A percentile compares a stretch with the other conserved stretches of the same genome.
Conservation (phyloP, 2,329 filamentous ascomycete genomes). For the Septoria linicola region DNA sequence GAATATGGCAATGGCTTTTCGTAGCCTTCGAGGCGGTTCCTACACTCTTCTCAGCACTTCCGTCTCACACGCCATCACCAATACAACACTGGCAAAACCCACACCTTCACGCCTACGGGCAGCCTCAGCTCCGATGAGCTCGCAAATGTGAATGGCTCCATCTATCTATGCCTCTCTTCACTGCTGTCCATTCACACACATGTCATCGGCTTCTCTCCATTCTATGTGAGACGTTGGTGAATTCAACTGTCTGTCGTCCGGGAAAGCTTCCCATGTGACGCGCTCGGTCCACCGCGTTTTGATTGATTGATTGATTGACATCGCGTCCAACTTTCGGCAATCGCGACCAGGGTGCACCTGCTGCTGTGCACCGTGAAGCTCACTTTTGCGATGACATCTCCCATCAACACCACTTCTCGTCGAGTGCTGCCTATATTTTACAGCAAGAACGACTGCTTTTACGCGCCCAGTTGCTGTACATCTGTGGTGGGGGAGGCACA, state of each 20-base stretch:
- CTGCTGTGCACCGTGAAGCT: too few species aligned
- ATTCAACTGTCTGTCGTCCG: not conserved
- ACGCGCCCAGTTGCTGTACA: too few species aligned
- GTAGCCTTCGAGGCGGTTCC: conserved; percentile 72
- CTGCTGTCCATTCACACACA: not conserved
- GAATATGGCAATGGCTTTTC: conserved; percentile 74
- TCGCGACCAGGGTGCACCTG: conserved; percentile 4
- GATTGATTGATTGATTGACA: too few species aligned
- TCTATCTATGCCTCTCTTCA: conserved; percentile 41
- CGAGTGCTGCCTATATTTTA: too few species aligned
- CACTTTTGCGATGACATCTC: too few species aligned
- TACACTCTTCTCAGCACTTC: conserved; percentile 9
- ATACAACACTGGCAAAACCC: conserved; percentile 35
- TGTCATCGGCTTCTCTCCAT: too few species aligned
- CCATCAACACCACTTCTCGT: too few species aligned
- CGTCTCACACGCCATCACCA: conserved; percentile 26
- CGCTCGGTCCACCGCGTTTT: conserved; percentile 3
- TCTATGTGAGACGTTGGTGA: too few species aligned
- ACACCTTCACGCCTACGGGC: conserved; percentile 65
- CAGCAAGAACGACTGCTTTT: too few species aligned
- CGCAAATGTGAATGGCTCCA: conserved; percentile 97
- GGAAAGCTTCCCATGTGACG: not conserved
- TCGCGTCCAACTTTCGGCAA: conserved; percentile 6
- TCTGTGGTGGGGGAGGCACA: too few species aligned
- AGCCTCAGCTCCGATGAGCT: conserved; percentile 81